These are phyloP conservation scores for Candida boleticola DNA, from an alignment of 805 yeast genomes.

Conservation along the genomic window DNA sequence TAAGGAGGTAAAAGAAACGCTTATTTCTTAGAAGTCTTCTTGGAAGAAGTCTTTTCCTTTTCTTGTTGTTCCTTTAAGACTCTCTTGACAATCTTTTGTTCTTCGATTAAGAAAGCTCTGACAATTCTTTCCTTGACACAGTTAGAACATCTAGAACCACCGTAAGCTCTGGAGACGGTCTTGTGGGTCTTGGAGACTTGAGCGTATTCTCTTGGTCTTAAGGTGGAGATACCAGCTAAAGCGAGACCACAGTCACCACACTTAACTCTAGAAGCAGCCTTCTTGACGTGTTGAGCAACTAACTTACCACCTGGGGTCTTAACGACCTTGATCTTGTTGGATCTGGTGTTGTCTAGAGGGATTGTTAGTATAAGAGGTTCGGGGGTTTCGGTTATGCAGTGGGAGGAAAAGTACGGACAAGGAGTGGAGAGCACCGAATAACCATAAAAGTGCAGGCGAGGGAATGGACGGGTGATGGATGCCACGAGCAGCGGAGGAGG, in stretches of 20 bases:
- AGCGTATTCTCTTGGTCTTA: constrained; percentile 99
- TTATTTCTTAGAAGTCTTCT: constrained; percentile 35
- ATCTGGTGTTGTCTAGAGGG: constrained; percentile 91
- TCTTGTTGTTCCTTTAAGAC: constrained; percentile 95
- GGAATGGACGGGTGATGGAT: no score
- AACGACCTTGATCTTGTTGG: constrained; percentile 99
- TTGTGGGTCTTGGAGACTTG: constrained; percentile 92
- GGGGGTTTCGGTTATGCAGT: no score
- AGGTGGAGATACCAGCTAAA: constrained; percentile 84
- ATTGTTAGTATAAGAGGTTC: constrained; percentile 31
- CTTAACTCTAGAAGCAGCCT: constrained; percentile 81
- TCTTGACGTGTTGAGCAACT: constrained; percentile 96
- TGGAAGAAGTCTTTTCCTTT: constrained; percentile 52
- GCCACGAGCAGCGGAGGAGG: no score
- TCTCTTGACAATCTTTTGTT: constrained; percentile 99
- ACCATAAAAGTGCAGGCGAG: no score
- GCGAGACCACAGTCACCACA: constrained; percentile 86
- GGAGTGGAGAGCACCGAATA: no score
- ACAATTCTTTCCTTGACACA: constrained; percentile 99
- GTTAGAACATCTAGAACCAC: constrained; percentile 98
- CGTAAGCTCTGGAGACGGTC: constrained; percentile 99
- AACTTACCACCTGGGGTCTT: constrained; percentile 99
- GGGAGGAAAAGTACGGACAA: no score
- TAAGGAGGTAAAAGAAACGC: no score
- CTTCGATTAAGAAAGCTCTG: constrained; percentile 99